Percentiles rank a stretch among this genome's conserved stretches.
These are phyloP conservation scores for Scheffersomyces coipomensis DNA, from an alignment of 805 yeast species.

Conservation along the genomic window DNA sequence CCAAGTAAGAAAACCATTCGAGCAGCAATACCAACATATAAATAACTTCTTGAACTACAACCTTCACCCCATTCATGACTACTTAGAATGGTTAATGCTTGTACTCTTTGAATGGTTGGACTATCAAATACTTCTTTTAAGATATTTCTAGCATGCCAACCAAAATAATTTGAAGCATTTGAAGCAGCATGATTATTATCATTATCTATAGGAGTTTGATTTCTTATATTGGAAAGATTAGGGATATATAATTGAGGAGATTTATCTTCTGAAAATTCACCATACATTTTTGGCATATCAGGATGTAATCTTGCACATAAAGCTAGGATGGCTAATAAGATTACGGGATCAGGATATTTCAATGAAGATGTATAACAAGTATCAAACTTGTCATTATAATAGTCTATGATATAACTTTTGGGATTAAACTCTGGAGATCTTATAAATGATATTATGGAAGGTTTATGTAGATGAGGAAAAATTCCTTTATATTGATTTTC, in stretches of 20 bases:
- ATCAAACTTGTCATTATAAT: constrained; percentile 11
- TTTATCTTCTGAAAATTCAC: constrained; percentile 24
- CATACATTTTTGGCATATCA: constrained; percentile 25
- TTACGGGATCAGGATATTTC: constrained; percentile 24
- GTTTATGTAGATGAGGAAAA: constrained; percentile 23
- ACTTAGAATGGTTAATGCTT: constrained; percentile 33
- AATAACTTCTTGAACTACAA: constrained; percentile 32
- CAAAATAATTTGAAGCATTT: constrained; percentile 36
- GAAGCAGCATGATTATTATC: constrained; percentile 15
- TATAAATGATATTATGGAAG: constrained; percentile 17
- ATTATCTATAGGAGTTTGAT: neutral
- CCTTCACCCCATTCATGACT: constrained; percentile 43
- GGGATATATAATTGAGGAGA: constrained; percentile 27
- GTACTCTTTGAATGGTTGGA: constrained; percentile 36
- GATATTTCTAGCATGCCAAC: constrained; percentile 33
- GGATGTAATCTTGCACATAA: constrained; percentile 35
- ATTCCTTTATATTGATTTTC: constrained; percentile 25
- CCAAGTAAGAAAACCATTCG: constrained; percentile 37
- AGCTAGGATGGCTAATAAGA: constrained; percentile 33
- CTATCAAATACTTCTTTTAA: constrained; percentile 34
- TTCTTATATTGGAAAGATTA: constrained; percentile 1
- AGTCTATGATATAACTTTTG: constrained; percentile 13
- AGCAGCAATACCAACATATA: constrained; percentile 39
- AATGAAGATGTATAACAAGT: constrained; percentile 11
- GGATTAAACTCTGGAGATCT: constrained; percentile 18